Percentiles rank a stretch among this genome's conserved stretches.
Conservation (phyloP, 495 filamentous ascomycete genomes). For the Aeminium ludgeri region DNA sequence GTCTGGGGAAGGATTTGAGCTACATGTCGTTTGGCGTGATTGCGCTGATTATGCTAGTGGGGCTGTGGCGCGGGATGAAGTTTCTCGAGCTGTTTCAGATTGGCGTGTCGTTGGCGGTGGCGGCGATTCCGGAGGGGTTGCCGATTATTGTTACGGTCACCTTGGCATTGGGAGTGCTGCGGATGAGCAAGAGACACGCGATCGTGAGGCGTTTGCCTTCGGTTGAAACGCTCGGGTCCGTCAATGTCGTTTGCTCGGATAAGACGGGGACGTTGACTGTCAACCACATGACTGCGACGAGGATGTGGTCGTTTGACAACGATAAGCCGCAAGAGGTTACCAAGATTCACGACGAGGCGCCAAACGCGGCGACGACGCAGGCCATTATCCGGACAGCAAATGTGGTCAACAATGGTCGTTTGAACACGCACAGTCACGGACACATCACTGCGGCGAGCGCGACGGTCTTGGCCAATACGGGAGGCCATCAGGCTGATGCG, state of each 20-base stretch:
- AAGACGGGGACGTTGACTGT: constrained; percentile 93
- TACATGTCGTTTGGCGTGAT: constrained; percentile 94
- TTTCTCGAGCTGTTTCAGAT: constrained; percentile 95
- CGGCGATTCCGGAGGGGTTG: constrained; percentile 90
- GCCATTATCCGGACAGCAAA: constrained; percentile 81
- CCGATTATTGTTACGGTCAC: constrained; percentile 98
- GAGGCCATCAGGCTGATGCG: constrained; percentile 25
- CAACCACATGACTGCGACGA: constrained; percentile 97
- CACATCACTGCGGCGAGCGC: constrained; percentile 51
- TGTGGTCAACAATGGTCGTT: constrained; percentile 86
- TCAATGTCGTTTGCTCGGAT: constrained; percentile 96
- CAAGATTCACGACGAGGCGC: constrained; percentile 51
- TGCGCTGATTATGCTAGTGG: constrained; percentile 73
- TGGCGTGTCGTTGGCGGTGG: constrained; percentile 89
- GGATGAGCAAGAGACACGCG: constrained; percentile 84
- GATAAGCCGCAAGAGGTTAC: constrained; percentile 57
- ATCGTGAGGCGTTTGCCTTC: constrained; percentile 91
- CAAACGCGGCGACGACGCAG: constrained; percentile 32
- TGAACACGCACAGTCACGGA: constrained; percentile 39
- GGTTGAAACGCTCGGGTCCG: constrained; percentile 92
- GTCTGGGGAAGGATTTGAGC: constrained; percentile 80
- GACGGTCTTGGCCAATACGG: constrained; percentile 57
- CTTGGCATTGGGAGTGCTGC: constrained; percentile 77
- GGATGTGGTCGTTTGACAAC: constrained; percentile 78
- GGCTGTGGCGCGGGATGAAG: constrained; percentile 72